phyloP scores from a whole-genome alignment of 352 stramenopile genomes.

The Elongisporangium senticosum region DNA sequence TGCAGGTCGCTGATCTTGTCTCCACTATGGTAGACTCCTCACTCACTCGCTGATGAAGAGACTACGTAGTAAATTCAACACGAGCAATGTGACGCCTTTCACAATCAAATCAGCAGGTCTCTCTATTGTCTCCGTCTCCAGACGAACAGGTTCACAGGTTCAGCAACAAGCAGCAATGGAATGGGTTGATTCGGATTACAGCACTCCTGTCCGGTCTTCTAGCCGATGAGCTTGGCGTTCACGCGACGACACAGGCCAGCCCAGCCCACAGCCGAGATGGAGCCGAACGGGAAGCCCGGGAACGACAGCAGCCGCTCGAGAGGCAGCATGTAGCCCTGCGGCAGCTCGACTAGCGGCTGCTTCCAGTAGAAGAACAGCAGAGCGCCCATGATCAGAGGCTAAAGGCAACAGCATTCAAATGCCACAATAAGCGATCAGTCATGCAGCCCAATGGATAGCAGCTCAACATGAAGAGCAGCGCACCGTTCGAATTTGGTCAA shows the following conservation, averaged over 20 bases:
- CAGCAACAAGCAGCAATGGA: not conserved
- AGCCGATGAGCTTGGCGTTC: constrained; percentile 58
- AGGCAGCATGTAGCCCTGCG: constrained; percentile 69
- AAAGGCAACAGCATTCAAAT: constrained; percentile 2
- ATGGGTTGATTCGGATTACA: too few species aligned
- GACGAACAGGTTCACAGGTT: not conserved
- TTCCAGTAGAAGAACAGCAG: constrained; percentile 73
- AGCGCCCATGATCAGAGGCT: constrained; percentile 55
- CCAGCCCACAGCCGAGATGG: constrained; percentile 75
- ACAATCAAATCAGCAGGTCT: constrained; percentile 7
- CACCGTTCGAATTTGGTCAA: constrained; percentile 68
- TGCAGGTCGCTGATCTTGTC: not conserved
- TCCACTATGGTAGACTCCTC: not conserved
- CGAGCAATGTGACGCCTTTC: constrained; percentile 31
- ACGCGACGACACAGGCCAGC: constrained; percentile 70
- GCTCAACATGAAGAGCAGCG: constrained; percentile 8
- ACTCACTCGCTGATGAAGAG: not conserved
- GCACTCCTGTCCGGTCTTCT: constrained; percentile 12
- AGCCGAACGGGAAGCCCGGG: constrained; percentile 66
- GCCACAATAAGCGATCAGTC: not conserved
- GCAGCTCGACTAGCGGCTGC: constrained; percentile 62
- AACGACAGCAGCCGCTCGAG: constrained; percentile 74
- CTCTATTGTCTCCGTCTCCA: not conserved
- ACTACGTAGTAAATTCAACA: constrained; percentile 5
- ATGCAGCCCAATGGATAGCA: not conserved